Base-by-base conservation (phyloP, 2,329 filamentous ascomycete species). In the Leptographium flavum region DNA sequence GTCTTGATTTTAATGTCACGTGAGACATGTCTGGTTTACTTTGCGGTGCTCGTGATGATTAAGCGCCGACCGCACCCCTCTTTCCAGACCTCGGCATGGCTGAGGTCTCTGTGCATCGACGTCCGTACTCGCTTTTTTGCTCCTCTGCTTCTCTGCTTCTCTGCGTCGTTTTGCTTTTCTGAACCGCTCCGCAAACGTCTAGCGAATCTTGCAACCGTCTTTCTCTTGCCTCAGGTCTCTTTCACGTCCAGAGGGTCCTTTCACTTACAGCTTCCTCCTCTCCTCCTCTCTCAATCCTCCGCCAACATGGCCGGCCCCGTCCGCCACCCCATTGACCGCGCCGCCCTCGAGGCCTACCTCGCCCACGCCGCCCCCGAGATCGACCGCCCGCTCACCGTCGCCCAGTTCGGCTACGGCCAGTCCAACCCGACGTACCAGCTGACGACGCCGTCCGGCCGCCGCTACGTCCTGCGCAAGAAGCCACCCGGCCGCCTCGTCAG, bases 331-430 rank as follows among this genome's bases (percentile, higher is more conserved):
- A 93, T 98, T 59, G 85, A 96, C 59, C 66, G 90, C 56, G 66
- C 73, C 57, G 78, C 84, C 15, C 70, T 98, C 45, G 83, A 90
- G 68, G 73, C 70, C 51, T 98, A 88, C 63, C 74, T 98, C 53
- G 66, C 73, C 45, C 63, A 74, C 50, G 73, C 87, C 65, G 85
- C 94, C n/a, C 86, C 87, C 3, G 74, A 81, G 57, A 87, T 98
- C 59, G 76, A 83, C 64, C 74, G 78, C 14, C 92, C 92, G 1
- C 68, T 96, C 52, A 81, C 87, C 39, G 69, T 96, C 53, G 93
- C 94, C 68, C 90, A 96, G 85, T 98, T 96, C 60, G 87, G 88
- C 56, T 96, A 93, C 61, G 92, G 92, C 49, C 92, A 96, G 66
- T 94, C 87, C 47, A 98, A 96, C 61, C 92, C 92, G 38, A 98